Base-by-base conservation (phyloP, 805 yeast genomes). In the Maudiozyma pseudohumilis region DNA sequence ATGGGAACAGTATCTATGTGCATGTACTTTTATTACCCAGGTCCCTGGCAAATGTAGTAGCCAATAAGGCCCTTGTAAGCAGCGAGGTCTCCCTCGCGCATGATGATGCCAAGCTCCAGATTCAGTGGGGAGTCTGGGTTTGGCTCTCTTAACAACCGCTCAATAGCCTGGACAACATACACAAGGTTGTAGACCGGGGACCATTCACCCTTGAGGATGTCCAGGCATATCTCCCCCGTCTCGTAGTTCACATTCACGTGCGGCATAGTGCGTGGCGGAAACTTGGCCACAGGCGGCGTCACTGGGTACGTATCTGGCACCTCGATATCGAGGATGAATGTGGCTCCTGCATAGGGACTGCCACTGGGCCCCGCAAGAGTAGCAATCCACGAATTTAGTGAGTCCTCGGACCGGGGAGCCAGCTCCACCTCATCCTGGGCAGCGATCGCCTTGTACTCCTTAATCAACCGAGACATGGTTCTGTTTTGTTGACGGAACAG, bases 71-170 rank as follows among this genome's bases (percentile, higher is more conserved):
- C 67, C 28, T 59, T 40, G 45, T 70, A 68, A 0, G 72, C 77
- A 2, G 50, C 55, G 3, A 22, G 26, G 48, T 73, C 78, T 16
- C 70, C 73, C 29, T 59, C 56, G 40, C 77, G 68, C 42, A 66
- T 62, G 24, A 80, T 49, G 45, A 75, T 77, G 5, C 86, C 82
- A 57, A 77, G 64, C 52, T 81, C 88, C 12, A 81, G 65, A 49
- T 81, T 78, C 35, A 81, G 56, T 0, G 89, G 89, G 29, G 82
- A 74, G 42, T 75, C 75, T 0, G 84, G 80, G 50, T 77, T 86
- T 0, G 87, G 87, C 35, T 74, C 72, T 30, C 69, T 72, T 7
- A 80, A 49, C 12, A 81, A 63, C 52, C 73, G 60, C 23, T 76
- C 50, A 2, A 80, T 68, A 1, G 85, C 85, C 13, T 70, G 66